Conservation (phyloP, 2,329 filamentous ascomycete species). For the Colletotrichum eremochloae region DNA sequence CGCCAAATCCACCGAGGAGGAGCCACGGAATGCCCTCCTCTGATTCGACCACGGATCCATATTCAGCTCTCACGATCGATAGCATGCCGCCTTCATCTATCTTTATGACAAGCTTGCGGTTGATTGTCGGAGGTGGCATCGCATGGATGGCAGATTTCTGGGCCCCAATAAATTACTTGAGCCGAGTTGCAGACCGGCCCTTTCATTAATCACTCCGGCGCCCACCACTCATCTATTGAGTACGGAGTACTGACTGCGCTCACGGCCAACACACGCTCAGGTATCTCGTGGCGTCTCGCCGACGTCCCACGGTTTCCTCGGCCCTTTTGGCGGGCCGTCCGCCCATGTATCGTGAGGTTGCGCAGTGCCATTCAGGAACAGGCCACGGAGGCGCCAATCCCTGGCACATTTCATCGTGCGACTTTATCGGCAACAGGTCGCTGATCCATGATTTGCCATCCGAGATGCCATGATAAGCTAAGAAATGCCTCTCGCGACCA, state of each 20-base stretch:
- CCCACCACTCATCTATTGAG: not conserved
- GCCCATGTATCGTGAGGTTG: constrained; percentile 29
- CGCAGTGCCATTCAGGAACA: constrained; percentile 38
- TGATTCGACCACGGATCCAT: constrained; percentile 27
- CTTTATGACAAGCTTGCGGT: constrained; percentile 26
- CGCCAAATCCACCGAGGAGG: constrained; percentile 25
- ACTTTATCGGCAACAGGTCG: constrained; percentile 22
- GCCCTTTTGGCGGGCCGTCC: constrained; percentile 27
- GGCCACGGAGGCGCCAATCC: constrained; percentile 28
- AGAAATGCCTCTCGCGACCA: constrained; percentile 30
- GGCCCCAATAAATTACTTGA: constrained; percentile 4
- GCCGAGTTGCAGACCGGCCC: constrained; percentile 8
- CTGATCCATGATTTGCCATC: constrained; percentile 34
- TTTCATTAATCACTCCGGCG: not conserved
- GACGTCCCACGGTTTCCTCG: constrained; percentile 24
- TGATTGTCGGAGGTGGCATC: constrained; percentile 25
- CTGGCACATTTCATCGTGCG: constrained; percentile 5
- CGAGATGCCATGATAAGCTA: constrained; percentile 28
- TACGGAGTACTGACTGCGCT: not conserved
- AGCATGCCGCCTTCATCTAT: constrained; percentile 10
- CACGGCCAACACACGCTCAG: not conserved
- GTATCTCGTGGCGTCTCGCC: not conserved
- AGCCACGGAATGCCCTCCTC: constrained; percentile 22
- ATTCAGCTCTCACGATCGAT: constrained; percentile 14
- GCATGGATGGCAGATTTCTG: constrained; percentile 1